Evolutionary conservation across 1,284 basidiomycete species (phyloP), one percentile per base, ranked within the genome.

Genomic region (Microbotryum violaceum): DNA sequence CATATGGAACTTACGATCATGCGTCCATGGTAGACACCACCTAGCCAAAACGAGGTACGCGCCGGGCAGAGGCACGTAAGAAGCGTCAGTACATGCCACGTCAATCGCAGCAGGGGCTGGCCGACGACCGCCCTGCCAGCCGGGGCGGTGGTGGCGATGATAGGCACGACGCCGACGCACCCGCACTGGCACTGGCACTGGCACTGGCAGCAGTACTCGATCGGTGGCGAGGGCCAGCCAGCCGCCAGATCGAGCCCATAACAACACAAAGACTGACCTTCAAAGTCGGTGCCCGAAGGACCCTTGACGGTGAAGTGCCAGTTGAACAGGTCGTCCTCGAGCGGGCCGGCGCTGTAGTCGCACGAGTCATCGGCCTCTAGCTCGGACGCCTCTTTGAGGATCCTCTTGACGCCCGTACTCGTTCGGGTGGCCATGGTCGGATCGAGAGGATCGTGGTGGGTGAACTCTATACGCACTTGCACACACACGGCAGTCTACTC

Each of bases 261-360:
- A 42, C 9, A 18, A 18, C 2, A 16, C 9, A 42, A 18, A 42
- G 4, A 49, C 68, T 55, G 89, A 60, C 89, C 89, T 72, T 93
- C 89, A 68, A 89, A 97, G 72, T 94, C 91, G 31, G 88, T 91
- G 6, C 85, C 89, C 21, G 82, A 71, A 3, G 93, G 85, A 1
- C 93, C 94, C 64, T 91, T 85, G 55, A 97, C 80, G 8, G 94
- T 97, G 72, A 92, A 97, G 74, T 97, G 93, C 94, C 94, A 98
- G 80, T 96, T 91, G 57, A 74, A 75, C 37, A 76, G 70, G 65
- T 77, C 72, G 60, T 73, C 71, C 60, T 96, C 93, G 18, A 94
- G 78, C 3, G 93, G 93, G 0, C 83, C 85, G 10, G 92, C 93
- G 61, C 82, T 78, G 73, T 92, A 93, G 72, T 92, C 89, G 1